phyloP scores from a whole-genome alignment of 73 alveolate species.

The Tetrahymena borealis region DNA sequence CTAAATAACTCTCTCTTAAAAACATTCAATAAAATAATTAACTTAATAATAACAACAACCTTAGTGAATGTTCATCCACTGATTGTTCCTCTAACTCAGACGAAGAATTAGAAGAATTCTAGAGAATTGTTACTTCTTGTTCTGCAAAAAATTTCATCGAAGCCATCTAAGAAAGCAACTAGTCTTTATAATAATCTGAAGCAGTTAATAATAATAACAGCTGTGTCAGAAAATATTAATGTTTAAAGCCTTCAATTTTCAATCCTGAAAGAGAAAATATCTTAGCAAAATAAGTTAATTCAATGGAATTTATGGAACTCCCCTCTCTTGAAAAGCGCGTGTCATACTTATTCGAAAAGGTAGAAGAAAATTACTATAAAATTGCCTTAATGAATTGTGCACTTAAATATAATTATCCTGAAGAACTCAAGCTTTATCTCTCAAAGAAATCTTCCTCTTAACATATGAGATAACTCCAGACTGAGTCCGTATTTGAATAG shows the following conservation, averaged over 20 bases:
- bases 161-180: neutral
- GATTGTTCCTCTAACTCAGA: neutral
- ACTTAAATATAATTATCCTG: neutral
- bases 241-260: neutral
- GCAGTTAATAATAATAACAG: neutral
- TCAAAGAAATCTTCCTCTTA: neutral
- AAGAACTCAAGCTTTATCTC: neutral
- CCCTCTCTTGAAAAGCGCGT: conserved; percentile 5
- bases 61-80: neutral
- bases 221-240: neutral
- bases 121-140: neutral
- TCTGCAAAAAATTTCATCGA: neutral
- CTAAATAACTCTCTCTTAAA: neutral
- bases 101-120: neutral
- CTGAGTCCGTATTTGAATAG: neutral
- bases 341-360: neutral
- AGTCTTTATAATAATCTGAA: neutral
- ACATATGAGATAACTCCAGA: neutral
- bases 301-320: neutral
- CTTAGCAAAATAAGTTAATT: neutral
- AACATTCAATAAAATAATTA: neutral
- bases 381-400: neutral
- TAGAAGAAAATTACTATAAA: neutral
- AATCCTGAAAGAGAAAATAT: neutral
- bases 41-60: no score